Base-by-base conservation (phyloP, 176 grass and related monocot species). In the Zoysia japonica region DNA sequence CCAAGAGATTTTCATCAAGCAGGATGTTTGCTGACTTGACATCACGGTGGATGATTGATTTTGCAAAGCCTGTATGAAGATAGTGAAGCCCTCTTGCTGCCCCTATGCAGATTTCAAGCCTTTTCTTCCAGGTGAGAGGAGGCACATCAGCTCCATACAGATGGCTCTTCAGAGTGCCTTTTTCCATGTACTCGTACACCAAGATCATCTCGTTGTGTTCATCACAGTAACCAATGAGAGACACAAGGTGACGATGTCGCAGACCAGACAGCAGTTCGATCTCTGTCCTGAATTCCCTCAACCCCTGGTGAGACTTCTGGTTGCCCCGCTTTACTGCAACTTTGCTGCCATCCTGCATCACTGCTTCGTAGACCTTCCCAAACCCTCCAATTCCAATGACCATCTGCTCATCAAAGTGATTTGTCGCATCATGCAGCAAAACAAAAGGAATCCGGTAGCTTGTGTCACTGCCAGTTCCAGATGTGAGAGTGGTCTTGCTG, bases 11-110 rank as follows among this genome's bases (percentile, higher is more conserved):
- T 36, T 90, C 88, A 57, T 98, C 95, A 19, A 98, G 91, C 62
- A 98, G 92, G 44, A 98, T 98, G 80, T 98, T 98, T 56, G 95
- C 91, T 3, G 95, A 94, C 86, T 98, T 98, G 53, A 98, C 95
- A 2, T 98, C 95, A 17, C 95, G 89, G 65, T 98, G 95, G 73
- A 98, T 98, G 79, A 98, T 92, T 50, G 92, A 88, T 75, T 92
- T 66, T n/a, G 92, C 79, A 46, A 93, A 93, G 65, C 95, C 95
- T 0, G 95, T 98, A 84, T 98, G 95, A 72, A 98, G 91, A 77
- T 98, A 98, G 84, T 98, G 95, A 48, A 98, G 87, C 39, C 95
- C 95, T 85, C 95, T 92, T 44, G 95, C 95, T 35, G 95, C 85
- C 20, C 95, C 95, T n/a, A 98, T 92, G 86, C 95, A 98, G 79